Evolutionary conservation across 305 asterid genomes (phyloP), one percentile per base, ranked within the genome.

Genomic region (Lippia alba): DNA sequence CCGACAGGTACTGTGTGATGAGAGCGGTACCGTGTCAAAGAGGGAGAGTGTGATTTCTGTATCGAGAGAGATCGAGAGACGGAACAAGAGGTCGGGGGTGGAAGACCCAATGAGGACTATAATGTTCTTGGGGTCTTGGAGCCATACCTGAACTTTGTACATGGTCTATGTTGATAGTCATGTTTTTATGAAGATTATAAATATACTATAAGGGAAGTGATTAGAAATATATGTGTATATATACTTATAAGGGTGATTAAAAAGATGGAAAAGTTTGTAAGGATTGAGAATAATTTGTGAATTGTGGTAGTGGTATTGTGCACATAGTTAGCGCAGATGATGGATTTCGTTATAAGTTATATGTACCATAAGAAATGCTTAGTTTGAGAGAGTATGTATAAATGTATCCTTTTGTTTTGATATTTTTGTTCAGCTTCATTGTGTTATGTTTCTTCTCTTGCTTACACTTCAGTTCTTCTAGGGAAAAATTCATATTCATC

Each of bases 41-140:
- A 60, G 36, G 24, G 33, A 40, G 33, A 59, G 71, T 30, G 39
- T 39, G 2, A 64, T 10, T 55, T 68, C 55, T 20, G 5, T 74
- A 34, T 74, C 83, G 32, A 71, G 56, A 69, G 82, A 80, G 50
- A 64, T 67, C 9, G 74, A 82, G 57, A 84, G 85, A 83, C 78
- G 89, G 67, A 72, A 81, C 53, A 66, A 76, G 69, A 80, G 72
- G 33, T 32, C 67, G 61, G 80, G 79, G 9, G 36, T 49, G 0
- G 91, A 89, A 80, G 92, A 89, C 72, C 89, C 96, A 63, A 80
- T 87, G 51, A 85, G 87, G 69, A 83, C 84, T 44, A 82, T 89
- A 36, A 85, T 89, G 81, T 89, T 89, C 78, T 82, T 86, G 80
- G 81, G 84, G 8, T 80, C 81, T 49, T 86, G 85, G 93, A 86